Evolutionary conservation across 148 eudicot genomes (phyloP), one percentile per base, ranked within the genome.

Genomic region (Chenopodium album): DNA sequence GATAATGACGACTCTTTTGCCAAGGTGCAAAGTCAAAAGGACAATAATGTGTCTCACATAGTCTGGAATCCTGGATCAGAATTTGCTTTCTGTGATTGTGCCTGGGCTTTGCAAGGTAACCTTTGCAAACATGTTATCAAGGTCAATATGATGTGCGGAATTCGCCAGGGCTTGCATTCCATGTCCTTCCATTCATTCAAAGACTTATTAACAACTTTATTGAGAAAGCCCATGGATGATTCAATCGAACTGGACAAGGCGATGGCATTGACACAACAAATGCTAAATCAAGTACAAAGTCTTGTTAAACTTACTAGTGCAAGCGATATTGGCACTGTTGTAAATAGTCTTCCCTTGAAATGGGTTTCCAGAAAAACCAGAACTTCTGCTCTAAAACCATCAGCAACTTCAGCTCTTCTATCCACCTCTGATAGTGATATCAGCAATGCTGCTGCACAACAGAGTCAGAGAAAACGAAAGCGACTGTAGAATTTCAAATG

Each of bases 31-130:
- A 92, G 97, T 85, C 92, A 86, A 76, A 94, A 87, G 80, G 97
- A 90, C 76, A 79, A 86, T 75, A 85, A 66, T 48, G 14, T 77
- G 26, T 79, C 76, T 0, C 94, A 80, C 73, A 64, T 85, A 73
- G 94, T 96, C 11, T 92, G 89, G 93, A 92, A 96, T 82, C 97
- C 95, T 71, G 94, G 94, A 17, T 94, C 98, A 31, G 97, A 89
- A 79, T 96, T 96, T 83, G 89, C 99, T 6, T 93, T 89, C 73
- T 96, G 99, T 83, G 95, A 96, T 81, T 94, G 99, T 85, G 90
- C 92, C 64, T 94, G 98, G 97, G 88, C 94, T 54, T 78, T 92
- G 85, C 92, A 85, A 76, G 99, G 99, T 52, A 96, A 94, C 79
- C 88, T 94, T 29, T 94, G 97, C 91, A 96, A 94, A 87, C 98